Percentiles rank a stretch among this genome's conserved stretches.
phyloP scores from a whole-genome alignment of 2,329 filamentous ascomycete genomes.

The Aspergillus aculeatus region DNA sequence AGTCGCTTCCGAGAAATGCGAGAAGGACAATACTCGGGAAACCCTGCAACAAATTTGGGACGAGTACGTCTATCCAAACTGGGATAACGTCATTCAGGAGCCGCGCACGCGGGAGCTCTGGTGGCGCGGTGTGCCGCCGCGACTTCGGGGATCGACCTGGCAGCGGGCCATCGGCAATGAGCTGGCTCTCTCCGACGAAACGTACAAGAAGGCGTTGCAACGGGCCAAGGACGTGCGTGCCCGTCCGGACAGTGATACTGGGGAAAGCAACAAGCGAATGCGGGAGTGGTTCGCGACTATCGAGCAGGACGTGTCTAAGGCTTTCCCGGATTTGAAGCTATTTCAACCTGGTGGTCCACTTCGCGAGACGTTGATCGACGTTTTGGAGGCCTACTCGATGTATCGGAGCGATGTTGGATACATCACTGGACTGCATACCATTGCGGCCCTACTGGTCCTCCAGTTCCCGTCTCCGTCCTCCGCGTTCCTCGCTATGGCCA shows the following conservation, averaged over 20 bases:
- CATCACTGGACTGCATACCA: constrained; percentile 58
- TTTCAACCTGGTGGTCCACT: constrained; percentile 56
- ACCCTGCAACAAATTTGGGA: constrained; percentile 62
- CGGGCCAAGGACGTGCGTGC: constrained; percentile 52
- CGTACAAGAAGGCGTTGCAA: constrained; percentile 57
- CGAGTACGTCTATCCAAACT: constrained; percentile 60
- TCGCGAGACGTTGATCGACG: constrained; percentile 56
- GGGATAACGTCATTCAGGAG: constrained; percentile 55
- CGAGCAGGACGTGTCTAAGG: constrained; percentile 52
- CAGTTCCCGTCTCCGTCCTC: constrained; percentile 53
- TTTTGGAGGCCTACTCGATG: constrained; percentile 62
- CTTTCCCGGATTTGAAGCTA: constrained; percentile 59
- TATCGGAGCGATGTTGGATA: constrained; percentile 64
- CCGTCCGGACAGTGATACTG: constrained; percentile 42
- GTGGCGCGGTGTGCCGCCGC: constrained; percentile 62
- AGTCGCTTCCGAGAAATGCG: constrained; percentile 48
- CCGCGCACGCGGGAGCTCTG: constrained; percentile 60
- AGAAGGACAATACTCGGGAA: constrained; percentile 53
- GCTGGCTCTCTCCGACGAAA: constrained; percentile 54
- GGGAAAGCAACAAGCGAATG: constrained; percentile 45
- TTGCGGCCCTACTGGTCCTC: constrained; percentile 59
- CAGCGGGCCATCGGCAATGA: constrained; percentile 61
- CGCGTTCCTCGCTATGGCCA: constrained; percentile 60
- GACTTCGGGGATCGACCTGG: constrained; percentile 59
- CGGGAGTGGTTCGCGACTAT: constrained; percentile 56